Conservation (phyloP, 495 filamentous ascomycete genomes). For the Poronia punctata region DNA sequence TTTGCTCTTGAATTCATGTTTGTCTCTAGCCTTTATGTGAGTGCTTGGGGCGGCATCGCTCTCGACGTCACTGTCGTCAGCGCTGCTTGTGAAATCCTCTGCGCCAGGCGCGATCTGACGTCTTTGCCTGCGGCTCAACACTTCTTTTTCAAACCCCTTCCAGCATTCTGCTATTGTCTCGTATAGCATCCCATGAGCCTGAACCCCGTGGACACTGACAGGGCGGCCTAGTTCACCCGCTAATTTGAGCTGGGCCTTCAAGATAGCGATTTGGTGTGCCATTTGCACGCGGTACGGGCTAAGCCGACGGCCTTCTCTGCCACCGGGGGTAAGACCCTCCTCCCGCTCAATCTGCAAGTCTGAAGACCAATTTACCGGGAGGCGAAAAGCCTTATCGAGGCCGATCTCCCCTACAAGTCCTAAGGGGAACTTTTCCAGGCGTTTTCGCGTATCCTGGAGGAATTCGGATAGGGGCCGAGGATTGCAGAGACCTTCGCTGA, state of each 20-base stretch:
- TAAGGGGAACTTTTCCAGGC: constrained; percentile 55
- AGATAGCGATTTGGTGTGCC: constrained; percentile 66
- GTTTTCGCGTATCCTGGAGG: constrained; percentile 54
- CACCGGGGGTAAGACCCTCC: constrained; percentile 62
- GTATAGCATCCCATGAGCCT: constrained; percentile 77
- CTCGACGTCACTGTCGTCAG: constrained; percentile 32
- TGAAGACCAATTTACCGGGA: constrained; percentile 57
- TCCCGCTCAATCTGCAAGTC: constrained; percentile 32
- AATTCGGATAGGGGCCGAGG: constrained; percentile 63
- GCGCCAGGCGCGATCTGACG: constrained; percentile 34
- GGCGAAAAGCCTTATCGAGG: constrained; percentile 75
- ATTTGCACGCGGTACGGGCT: constrained; percentile 69
- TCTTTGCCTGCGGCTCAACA: constrained; percentile 57
- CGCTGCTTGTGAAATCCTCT: constrained; percentile 40
- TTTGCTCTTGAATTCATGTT: constrained; percentile 15
- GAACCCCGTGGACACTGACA: constrained; percentile 86
- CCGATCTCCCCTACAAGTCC: constrained; percentile 87
- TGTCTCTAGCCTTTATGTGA: constrained; percentile 9
- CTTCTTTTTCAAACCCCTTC: constrained; percentile 71
- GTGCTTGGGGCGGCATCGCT: constrained; percentile 15
- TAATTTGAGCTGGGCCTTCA: constrained; percentile 76
- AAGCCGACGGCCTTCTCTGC: constrained; percentile 68
- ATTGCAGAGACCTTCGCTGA: constrained; percentile 60
- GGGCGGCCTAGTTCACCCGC: constrained; percentile 75
- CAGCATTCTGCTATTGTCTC: constrained; percentile 69